These are phyloP conservation scores for Tuctoria greenei DNA, from an alignment of 176 grass and related monocot genomes.

Conservation along the genomic window DNA sequence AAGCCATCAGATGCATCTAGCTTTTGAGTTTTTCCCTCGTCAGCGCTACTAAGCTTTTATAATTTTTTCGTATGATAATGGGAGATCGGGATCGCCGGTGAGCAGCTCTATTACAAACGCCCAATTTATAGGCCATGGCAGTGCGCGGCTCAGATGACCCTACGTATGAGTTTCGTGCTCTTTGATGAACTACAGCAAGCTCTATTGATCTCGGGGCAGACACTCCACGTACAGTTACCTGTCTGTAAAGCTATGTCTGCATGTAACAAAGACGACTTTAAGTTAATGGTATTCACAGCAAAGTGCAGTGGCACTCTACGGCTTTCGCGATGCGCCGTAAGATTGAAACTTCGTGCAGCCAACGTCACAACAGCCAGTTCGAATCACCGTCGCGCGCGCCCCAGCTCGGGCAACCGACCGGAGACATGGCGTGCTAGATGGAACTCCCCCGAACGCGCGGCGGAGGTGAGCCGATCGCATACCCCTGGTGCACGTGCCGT, in stretches of 20 bases:
- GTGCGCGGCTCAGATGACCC: background rate
- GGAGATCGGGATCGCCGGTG: background rate
- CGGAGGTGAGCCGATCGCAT: no score
- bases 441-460: no score
- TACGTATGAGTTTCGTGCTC: background rate
- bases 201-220: background rate
- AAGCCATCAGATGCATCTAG: background rate
- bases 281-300: background rate
- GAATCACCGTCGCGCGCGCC: no score
- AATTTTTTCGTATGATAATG: no score
- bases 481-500: no score
- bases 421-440: no score
- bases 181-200: background rate
- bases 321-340: background rate
- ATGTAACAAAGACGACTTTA: background rate
- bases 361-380: background rate
- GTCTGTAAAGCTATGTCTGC: background rate
- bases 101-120: background rate
- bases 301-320: background rate
- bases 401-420: no score
- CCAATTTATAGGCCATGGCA: slow-evolving; percentile 1
- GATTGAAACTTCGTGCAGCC: background rate
- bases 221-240: background rate
- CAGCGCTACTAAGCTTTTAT: background rate
- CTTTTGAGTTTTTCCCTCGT: no score